phyloP scores from a whole-genome alignment of 768 basidiomycete genomes.

The Lactarius hatsudake region DNA sequence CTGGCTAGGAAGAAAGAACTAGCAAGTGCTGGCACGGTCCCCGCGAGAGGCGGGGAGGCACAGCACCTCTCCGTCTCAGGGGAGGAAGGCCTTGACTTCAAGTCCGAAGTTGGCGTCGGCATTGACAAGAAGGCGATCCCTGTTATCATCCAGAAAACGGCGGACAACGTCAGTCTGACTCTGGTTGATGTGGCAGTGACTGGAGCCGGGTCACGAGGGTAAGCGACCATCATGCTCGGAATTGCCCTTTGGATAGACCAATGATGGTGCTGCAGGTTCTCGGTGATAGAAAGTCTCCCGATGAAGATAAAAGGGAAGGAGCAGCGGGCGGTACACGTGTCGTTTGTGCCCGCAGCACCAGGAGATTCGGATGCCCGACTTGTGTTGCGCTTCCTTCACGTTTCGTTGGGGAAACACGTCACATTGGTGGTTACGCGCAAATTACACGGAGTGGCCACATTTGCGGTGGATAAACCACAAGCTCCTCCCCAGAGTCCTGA shows the following conservation, averaged over 20 bases:
- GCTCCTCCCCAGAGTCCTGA: background rate
- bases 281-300: background rate
- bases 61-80: background rate
- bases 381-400: background rate
- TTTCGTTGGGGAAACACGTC: background rate
- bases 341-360: background rate
- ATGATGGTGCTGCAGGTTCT: background rate
- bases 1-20: background rate
- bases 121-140: background rate
- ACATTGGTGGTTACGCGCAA: background rate
- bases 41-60: background rate
- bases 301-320: background rate
- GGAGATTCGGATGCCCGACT: background rate
- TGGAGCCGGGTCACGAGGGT: background rate
- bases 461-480: background rate
- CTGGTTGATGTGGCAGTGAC: background rate
- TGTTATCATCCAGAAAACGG: background rate
- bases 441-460: constrained; percentile 1
- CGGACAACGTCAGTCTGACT: background rate
- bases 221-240: background rate
- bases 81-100: background rate
- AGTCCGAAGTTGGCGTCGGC: background rate
- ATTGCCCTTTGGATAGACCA: background rate
- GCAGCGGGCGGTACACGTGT: background rate
- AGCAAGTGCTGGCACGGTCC: background rate